These are phyloP conservation scores for Fusarium humuli DNA, from an alignment of 2,329 filamentous ascomycete genomes.

Conservation along the genomic window DNA sequence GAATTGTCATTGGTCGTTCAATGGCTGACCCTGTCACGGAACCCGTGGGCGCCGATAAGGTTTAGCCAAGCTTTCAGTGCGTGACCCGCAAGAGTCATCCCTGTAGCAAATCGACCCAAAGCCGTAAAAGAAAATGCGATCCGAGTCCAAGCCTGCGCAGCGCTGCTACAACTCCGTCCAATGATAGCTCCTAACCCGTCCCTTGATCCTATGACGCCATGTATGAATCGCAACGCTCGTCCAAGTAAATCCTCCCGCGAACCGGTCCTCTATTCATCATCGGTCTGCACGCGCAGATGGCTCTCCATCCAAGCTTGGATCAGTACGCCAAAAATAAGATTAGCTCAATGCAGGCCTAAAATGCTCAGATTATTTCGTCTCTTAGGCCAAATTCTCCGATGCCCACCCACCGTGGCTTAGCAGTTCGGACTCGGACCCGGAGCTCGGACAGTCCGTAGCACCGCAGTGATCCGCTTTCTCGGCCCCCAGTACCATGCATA, in stretches of 20 bases:
- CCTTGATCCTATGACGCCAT: slow-evolving; percentile 42
- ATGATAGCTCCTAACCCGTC: slow-evolving; percentile 41
- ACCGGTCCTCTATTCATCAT: slow-evolving; percentile 67
- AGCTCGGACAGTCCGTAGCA: slow-evolving; percentile 21
- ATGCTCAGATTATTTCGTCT: neutral
- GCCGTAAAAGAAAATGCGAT: slow-evolving; percentile 37
- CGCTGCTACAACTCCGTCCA: slow-evolving; percentile 44
- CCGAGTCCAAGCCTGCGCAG: slow-evolving; percentile 23
- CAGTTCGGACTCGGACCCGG: neutral
- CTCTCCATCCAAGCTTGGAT: neutral
- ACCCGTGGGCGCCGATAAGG: neutral
- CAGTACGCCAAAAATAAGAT: no score
- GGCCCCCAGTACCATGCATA: neutral
- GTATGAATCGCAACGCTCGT: slow-evolving; percentile 42
- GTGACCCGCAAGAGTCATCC: neutral
- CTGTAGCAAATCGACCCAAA: slow-evolving; percentile 30
- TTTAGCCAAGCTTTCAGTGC: neutral
- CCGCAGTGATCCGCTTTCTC: slow-evolving; percentile 7
- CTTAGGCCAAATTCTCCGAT: neutral
- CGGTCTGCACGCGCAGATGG: neutral
- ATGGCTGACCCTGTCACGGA: neutral
- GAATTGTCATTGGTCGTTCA: no score
- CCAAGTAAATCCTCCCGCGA: slow-evolving; percentile 16
- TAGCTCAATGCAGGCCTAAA: no score
- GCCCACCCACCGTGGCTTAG: neutral